A percentile compares a stretch with the other conserved stretches of the same genome.
These are phyloP conservation scores for Fusarium pseudocircinatum DNA, from an alignment of 2,329 filamentous ascomycete genomes.

Conservation along the genomic window DNA sequence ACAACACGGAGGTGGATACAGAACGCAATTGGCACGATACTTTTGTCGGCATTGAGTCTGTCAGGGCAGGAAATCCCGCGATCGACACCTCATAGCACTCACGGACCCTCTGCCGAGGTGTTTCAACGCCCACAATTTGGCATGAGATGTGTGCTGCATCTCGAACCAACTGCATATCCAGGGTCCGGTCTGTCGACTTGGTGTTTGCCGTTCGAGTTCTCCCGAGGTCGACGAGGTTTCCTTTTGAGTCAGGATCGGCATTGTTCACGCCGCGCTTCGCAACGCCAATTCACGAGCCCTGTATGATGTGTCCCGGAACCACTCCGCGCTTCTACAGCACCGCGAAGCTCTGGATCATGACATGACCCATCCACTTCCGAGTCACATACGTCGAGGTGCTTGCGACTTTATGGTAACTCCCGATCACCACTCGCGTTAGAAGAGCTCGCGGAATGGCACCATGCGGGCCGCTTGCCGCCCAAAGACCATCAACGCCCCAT, in stretches of 20 bases:
- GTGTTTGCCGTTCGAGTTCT: conserved; percentile 16
- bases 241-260: conserved; percentile 17
- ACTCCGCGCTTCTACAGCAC: conserved; percentile 19
- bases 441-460: conserved; percentile 29
- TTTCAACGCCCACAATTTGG: conserved; percentile 24
- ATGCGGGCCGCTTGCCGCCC: conserved; percentile 36
- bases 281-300: conserved; percentile 10
- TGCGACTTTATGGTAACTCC: conserved; percentile 4
- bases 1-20: conserved; percentile 4
- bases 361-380: conserved; percentile 16
- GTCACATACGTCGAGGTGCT: conserved; percentile 5
- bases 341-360: conserved; percentile 35
- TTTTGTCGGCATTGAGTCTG: conserved; percentile 31
- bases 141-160: conserved; percentile 17
- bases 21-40: conserved; percentile 1
- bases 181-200: conserved; percentile 21
- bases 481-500: conserved; percentile 19
- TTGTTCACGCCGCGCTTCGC: conserved; percentile 21
- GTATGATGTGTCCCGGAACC: conserved; percentile 10
- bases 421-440: conserved; percentile 13
- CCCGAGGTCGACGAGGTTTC: conserved; percentile 12
- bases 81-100: conserved; percentile 25
- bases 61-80: conserved; percentile 28
- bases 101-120: conserved; percentile 21
- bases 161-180: conserved; percentile 43